Conservation (phyloP, 176 grass and related monocot species). For the Triticum dicoccoides region DNA sequence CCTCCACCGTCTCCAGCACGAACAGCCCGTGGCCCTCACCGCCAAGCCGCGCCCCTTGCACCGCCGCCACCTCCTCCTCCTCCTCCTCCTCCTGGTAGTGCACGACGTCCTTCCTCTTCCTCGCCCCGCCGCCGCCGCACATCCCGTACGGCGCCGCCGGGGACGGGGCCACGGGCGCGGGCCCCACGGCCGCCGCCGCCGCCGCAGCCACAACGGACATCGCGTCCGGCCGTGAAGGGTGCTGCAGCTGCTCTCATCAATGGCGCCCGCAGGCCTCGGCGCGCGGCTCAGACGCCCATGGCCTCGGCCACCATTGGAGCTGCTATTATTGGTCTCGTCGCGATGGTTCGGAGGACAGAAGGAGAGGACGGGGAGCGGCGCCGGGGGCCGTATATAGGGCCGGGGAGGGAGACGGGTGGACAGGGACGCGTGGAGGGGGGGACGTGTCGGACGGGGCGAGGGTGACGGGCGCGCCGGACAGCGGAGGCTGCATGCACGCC, state of each 20-base stretch:
- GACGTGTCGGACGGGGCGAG: slow-evolving; percentile 41
- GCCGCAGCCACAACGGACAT: slow-evolving; percentile 41
- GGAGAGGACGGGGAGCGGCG: neutral
- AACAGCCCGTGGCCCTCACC: slow-evolving; percentile 36
- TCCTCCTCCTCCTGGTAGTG: slow-evolving; percentile 20
- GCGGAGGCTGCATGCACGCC: slow-evolving; percentile 20
- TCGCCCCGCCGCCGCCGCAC: slow-evolving; percentile 27
- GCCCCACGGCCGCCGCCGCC: slow-evolving; percentile 2
- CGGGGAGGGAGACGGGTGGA: neutral
- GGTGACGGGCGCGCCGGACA: slow-evolving; percentile 41
- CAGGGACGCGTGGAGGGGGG: slow-evolving; percentile 4
- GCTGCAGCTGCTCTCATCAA: slow-evolving; percentile 38
- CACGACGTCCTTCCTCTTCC: slow-evolving; percentile 62
- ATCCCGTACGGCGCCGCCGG: neutral
- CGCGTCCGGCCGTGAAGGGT: slow-evolving; percentile 5
- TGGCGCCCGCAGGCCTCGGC: slow-evolving; percentile 20
- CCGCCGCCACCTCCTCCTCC: neutral
- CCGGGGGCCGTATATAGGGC: slow-evolving; percentile 27
- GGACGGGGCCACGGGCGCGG: neutral
- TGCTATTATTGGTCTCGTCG: neutral
- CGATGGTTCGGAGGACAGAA: neutral
- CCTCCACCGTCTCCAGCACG: slow-evolving; percentile 48
- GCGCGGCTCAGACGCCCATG: slow-evolving; percentile 16
- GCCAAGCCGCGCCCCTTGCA: neutral
- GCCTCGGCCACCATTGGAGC: neutral